Conservation (phyloP, 805 yeast genomes). For the Pichia pseudocactophila region DNA sequence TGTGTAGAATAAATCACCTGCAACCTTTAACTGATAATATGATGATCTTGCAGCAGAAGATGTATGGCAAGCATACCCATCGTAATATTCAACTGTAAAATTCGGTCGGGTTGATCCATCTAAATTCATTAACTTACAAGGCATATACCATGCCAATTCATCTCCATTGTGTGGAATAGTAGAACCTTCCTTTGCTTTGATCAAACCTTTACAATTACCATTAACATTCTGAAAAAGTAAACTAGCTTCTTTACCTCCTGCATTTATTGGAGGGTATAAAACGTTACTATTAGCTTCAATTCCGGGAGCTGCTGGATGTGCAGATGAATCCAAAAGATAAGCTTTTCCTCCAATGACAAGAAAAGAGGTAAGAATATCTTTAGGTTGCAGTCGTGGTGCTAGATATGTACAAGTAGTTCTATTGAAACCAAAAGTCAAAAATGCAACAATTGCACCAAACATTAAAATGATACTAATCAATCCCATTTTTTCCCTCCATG, state of each 20-base stretch:
- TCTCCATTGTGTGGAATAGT: conserved; percentile 58
- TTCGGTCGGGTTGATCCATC: conserved; percentile 69
- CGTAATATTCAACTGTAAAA: conserved; percentile 52
- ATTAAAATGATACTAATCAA: conserved; percentile 64
- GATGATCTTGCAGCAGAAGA: conserved; percentile 56
- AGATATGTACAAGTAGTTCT: conserved; percentile 59
- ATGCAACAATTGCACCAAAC: conserved; percentile 75
- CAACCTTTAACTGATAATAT: conserved; percentile 47
- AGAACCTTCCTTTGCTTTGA: conserved; percentile 59
- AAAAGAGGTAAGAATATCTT: conserved; percentile 50
- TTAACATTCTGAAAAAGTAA: conserved; percentile 86
- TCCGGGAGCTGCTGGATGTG: conserved; percentile 80
- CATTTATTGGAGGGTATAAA: conserved; percentile 76
- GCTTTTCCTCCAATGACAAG: conserved; percentile 78
- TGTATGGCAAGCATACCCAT: conserved; percentile 92
- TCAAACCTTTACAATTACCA: conserved; percentile 76
- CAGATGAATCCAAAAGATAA: conserved; percentile 57
- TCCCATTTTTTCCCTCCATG: conserved; percentile 96
- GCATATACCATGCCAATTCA: conserved; percentile 90
- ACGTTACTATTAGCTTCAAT: conserved; percentile 60
- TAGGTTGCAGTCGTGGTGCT: conserved; percentile 43
- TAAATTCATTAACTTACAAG: conserved; percentile 63
- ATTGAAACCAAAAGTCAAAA: conserved; percentile 83
- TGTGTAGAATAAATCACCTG: conserved; percentile 75
- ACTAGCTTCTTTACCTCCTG: conserved; percentile 82